Conservation (phyloP, 768 basidiomycete genomes). For the Russula lepida region DNA sequence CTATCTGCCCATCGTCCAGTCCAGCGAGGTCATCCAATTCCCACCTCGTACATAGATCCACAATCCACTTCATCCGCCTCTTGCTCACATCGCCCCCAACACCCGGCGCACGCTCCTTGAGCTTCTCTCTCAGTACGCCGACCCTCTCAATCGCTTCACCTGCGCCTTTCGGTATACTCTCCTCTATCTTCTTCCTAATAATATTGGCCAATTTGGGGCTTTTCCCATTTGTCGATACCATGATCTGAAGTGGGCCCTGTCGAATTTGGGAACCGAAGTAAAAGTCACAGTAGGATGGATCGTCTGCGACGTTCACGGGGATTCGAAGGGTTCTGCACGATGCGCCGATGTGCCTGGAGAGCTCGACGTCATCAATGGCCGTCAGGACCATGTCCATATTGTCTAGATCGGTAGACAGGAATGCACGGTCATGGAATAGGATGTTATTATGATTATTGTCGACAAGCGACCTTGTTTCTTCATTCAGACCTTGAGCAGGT, state of each 20-base stretch:
- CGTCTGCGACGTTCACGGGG: conserved; percentile 94
- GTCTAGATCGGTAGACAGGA: conserved; percentile 56
- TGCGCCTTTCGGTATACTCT: conserved; percentile 57
- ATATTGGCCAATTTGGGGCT: conserved; percentile 87
- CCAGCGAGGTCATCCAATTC: conserved; percentile 67
- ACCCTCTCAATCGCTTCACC: conserved; percentile 76
- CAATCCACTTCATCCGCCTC: conserved; percentile 90
- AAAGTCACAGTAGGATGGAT: conserved; percentile 93
- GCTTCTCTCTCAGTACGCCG: conserved; percentile 58
- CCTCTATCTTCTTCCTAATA: conserved; percentile 61
- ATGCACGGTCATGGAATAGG: conserved; percentile 63
- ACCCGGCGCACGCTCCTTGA: conserved; percentile 77
- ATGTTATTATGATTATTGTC: conserved; percentile 41
- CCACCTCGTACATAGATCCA: conserved; percentile 79
- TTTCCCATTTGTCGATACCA: conserved; percentile 93
- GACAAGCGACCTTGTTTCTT: conserved; percentile 48
- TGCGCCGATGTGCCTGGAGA: conserved; percentile 63
- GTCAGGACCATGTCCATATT: conserved; percentile 83
- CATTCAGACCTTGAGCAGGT: conserved; percentile 58
- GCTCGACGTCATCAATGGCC: conserved; percentile 74
- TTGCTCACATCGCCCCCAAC: conserved; percentile 71
- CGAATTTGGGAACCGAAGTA: conserved; percentile 95
- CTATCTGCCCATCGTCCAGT: conserved; percentile 60
- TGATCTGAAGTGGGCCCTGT: conserved; percentile 84
- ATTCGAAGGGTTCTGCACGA: conserved; percentile 61